Conservation (phyloP, 805 yeast genomes). For the Schizosaccharomyces octosporus region DNA sequence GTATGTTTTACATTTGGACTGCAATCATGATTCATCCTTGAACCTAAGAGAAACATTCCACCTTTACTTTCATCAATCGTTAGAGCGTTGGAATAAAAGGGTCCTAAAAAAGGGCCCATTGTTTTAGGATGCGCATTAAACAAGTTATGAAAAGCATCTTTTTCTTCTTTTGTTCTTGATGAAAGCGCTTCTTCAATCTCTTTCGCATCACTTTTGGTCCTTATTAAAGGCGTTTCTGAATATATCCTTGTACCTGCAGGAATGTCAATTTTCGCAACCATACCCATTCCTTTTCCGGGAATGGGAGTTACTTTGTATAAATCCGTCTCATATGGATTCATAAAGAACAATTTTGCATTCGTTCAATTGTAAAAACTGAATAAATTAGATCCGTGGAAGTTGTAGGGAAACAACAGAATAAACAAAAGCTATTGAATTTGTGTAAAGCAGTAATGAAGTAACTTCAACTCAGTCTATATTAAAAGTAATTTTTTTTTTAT, state of each 20-base stretch:
- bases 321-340: neutral
- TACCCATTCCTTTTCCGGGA: neutral
- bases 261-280: neutral
- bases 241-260: neutral
- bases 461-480: no score
- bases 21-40: neutral
- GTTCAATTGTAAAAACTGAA: neutral
- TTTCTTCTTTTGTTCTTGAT: neutral
- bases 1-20: slow-evolving; percentile 1
- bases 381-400: neutral
- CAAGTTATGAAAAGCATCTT: neutral
- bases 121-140: neutral
- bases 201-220: neutral
- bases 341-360: neutral
- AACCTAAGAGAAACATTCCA: neutral
- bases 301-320: neutral
- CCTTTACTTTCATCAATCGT: neutral
- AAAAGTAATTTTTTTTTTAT: no score
- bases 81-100: neutral
- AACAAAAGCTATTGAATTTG: no score
- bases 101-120: neutral
- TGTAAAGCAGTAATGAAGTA: no score
- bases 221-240: neutral
- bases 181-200: neutral
- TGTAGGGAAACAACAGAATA: no score